Evolutionary conservation across 179 eudicot genomes (phyloP).

Genomic region (Beta lomatogona): DNA sequence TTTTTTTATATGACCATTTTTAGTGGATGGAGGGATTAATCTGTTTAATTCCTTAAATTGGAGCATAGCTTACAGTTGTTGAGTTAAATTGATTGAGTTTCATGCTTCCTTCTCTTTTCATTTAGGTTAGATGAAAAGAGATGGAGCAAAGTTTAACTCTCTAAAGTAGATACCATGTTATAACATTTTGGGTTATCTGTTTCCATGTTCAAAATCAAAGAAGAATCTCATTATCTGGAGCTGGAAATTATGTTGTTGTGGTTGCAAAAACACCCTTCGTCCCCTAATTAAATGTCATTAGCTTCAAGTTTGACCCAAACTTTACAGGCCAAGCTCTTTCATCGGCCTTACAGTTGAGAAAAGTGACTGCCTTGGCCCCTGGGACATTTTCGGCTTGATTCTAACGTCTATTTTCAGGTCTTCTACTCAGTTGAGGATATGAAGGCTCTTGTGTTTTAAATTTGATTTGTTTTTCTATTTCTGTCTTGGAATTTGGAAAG

Average conservation of each 20-base stretch:
- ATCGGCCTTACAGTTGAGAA: not conserved
- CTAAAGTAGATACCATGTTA: not conserved
- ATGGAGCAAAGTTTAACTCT: too few relatives aligned
- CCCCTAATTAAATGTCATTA: slow-evolving; percentile 1
- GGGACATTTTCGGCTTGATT: not conserved
- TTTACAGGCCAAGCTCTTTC: not conserved
- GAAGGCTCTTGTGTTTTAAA: not conserved
- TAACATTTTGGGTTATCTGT: not conserved
- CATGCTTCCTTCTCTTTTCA: not conserved
- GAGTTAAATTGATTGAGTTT: not conserved
- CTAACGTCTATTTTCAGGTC: not conserved
- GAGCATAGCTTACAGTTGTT: not conserved
- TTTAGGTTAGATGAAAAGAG: not conserved
- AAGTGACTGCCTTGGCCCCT: not conserved
- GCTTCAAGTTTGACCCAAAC: not conserved
- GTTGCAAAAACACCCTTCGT: not conserved
- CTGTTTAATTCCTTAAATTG: not conserved
- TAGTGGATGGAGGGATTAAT: not conserved
- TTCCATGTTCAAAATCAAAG: not conserved
- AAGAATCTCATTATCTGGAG: not conserved
- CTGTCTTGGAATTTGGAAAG: not conserved
- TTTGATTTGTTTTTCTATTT: not conserved
- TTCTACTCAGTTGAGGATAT: not conserved
- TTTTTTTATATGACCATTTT: not conserved
- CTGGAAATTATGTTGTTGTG: not conserved